These are phyloP conservation scores for Linnemannia exigua DNA, from an alignment of 192 early-diverging fungal species.

Conservation along the genomic window DNA sequence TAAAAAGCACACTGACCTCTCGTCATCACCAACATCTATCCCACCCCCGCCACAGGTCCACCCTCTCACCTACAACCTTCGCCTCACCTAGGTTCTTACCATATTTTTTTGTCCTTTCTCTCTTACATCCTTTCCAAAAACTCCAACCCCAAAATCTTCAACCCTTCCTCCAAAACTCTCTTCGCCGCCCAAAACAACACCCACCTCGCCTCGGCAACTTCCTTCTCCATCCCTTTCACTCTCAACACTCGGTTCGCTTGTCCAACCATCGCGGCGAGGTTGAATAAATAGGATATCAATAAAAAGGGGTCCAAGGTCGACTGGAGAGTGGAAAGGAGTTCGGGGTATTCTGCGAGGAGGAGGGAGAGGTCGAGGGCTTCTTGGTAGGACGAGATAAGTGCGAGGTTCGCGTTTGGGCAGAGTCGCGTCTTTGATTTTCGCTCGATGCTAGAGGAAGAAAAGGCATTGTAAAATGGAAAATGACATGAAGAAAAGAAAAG, in stretches of 20 bases:
- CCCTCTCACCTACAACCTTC: too few species aligned
- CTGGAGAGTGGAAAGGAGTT: slow-evolving; percentile 69
- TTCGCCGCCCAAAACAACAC: slow-evolving; percentile 84
- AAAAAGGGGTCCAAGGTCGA: slow-evolving; percentile 78
- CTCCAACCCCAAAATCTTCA: slow-evolving; percentile 79
- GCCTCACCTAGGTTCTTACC: too few species aligned
- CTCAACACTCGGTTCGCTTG: slow-evolving; percentile 73
- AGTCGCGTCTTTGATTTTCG: slow-evolving; percentile 70
- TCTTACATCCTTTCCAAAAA: slow-evolving; percentile 88
- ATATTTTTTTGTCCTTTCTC: neutral
- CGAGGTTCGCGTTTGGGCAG: slow-evolving; percentile 66
- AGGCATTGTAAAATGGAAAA: neutral
- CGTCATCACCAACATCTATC: too few species aligned
- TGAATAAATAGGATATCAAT: slow-evolving; percentile 81
- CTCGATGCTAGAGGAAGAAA: slow-evolving; percentile 70
- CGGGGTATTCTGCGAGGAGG: slow-evolving; percentile 82
- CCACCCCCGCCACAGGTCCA: too few species aligned
- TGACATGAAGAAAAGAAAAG: neutral
- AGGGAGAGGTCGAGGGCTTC: slow-evolving; percentile 77
- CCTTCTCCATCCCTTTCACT: slow-evolving; percentile 73
- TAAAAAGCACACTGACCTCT: too few species aligned
- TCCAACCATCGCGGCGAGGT: slow-evolving; percentile 79
- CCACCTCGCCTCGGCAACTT: slow-evolving; percentile 83
- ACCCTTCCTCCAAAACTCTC: slow-evolving; percentile 81
- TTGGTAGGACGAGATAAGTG: slow-evolving; percentile 73